Evolutionary conservation across 1,284 basidiomycete genomes (phyloP).

Genomic region (Rhodotorula sp.): DNA sequence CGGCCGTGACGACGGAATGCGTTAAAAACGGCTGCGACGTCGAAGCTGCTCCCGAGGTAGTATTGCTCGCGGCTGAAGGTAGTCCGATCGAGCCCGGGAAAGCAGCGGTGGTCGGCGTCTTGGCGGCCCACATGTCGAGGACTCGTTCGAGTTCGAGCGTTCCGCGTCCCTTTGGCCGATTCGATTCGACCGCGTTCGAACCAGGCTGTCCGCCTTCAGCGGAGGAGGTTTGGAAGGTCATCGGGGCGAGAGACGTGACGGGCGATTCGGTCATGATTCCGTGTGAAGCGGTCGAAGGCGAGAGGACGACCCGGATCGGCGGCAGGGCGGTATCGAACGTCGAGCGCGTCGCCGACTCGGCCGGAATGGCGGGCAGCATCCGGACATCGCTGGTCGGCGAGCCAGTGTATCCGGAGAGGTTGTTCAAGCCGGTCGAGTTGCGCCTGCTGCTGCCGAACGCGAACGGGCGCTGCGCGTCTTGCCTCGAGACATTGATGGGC

Average conservation of each 20-base stretch:
- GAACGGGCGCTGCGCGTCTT: constrained; percentile 19
- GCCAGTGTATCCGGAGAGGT: constrained; percentile 17
- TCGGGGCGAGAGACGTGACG: constrained; percentile 3
- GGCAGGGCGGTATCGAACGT: constrained; percentile 17
- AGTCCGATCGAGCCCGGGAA: constrained; percentile 17
- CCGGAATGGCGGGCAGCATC: constrained; percentile 16
- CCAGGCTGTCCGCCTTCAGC: constrained; percentile 11
- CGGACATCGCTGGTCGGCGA: constrained; percentile 28
- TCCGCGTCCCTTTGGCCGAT: constrained; percentile 28
- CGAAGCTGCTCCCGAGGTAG: neutral
- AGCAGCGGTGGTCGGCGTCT: constrained; percentile 25
- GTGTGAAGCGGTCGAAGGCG: constrained; percentile 1
- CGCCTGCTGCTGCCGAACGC: constrained; percentile 19
- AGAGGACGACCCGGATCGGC: neutral
- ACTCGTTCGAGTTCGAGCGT: constrained; percentile 41
- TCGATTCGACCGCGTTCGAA: constrained; percentile 12
- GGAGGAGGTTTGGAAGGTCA: constrained; percentile 21
- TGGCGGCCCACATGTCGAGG: constrained; percentile 32
- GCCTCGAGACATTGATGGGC: constrained; percentile 1
- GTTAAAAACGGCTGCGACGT: constrained; percentile 16
- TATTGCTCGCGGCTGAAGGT: neutral
- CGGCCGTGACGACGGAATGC: constrained; percentile 18
- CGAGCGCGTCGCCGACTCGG: constrained; percentile 23
- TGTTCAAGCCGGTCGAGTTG: constrained; percentile 23
- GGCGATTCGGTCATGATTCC: neutral